Percentiles rank a stretch among this genome's conserved stretches.
Conservation (phyloP, 208 protist genomes). For the Acanthamoeba quina region DNA sequence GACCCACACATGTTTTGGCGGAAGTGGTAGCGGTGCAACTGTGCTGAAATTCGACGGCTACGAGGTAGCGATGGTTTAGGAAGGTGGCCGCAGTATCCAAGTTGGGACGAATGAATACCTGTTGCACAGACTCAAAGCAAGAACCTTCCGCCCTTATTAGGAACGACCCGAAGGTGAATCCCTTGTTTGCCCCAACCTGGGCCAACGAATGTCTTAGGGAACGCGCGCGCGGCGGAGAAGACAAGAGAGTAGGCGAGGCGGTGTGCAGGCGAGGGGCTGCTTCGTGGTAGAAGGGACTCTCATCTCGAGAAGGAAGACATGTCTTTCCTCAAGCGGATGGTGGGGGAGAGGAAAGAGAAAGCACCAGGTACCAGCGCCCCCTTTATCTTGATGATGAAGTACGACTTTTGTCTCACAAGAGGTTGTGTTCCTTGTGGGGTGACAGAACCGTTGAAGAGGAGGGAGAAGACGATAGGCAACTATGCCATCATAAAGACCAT, state of each 20-base stretch:
- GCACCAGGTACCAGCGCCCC: not conserved
- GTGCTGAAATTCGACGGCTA: too few species aligned
- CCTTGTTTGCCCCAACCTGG: too few species aligned
- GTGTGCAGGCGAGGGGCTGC: not conserved
- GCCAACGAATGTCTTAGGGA: too few species aligned
- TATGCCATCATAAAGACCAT: conserved; percentile 69
- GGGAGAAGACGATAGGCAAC: conserved; percentile 73
- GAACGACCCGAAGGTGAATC: not conserved
- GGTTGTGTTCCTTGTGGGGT: not conserved
- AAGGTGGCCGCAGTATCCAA: too few species aligned
- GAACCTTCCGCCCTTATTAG: not conserved
- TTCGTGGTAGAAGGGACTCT: not conserved
- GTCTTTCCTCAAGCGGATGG: conserved; percentile 42
- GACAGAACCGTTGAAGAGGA: conserved; percentile 60
- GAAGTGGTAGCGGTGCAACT: too few species aligned
- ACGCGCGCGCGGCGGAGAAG: too few species aligned
- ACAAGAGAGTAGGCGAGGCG: not conserved
- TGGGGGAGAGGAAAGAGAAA: conserved; percentile 29
- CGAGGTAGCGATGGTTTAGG: too few species aligned
- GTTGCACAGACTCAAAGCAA: too few species aligned
- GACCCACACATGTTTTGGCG: not conserved
- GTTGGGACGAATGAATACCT: too few species aligned
- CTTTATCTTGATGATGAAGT: not conserved
- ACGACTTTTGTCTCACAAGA: not conserved
- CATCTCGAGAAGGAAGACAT: not conserved